These are phyloP conservation scores for Naganishia sp. DNA, from an alignment of 1,284 basidiomycete genomes.

Conservation along the genomic window DNA sequence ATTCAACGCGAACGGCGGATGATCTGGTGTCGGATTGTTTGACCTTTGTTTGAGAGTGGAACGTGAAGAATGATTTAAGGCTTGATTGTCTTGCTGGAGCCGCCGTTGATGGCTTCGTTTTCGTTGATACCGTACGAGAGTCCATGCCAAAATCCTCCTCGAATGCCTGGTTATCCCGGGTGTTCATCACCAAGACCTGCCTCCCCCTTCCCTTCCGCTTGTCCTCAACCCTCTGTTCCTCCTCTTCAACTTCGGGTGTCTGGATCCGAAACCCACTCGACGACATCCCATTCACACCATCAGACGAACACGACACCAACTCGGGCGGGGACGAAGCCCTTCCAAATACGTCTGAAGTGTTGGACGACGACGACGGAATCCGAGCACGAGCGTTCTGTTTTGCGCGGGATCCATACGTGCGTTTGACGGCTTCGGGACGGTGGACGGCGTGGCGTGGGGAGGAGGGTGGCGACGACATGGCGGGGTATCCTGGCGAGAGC, in stretches of 20 bases:
- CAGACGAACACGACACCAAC: not conserved
- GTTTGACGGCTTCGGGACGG: conserved; percentile 14
- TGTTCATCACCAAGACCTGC: not conserved
- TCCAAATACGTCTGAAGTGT: too few relatives aligned
- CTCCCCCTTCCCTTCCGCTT: not conserved
- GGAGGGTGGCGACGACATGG: conserved; percentile 5
- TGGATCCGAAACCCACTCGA: conserved; percentile 23
- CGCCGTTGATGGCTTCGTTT: not conserved
- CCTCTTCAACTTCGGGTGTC: conserved; percentile 7
- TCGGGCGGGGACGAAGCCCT: conserved; percentile 13
- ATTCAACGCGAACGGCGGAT: not conserved
- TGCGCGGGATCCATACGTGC: conserved; percentile 16
- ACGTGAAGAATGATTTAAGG: conserved; percentile 25
- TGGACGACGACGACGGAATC: not conserved
- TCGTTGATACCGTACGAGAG: not conserved
- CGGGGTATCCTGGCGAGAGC: not conserved
- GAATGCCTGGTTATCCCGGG: not conserved
- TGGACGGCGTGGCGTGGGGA: conserved; percentile 9
- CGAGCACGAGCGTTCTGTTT: conserved; percentile 11
- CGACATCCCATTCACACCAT: not conserved
- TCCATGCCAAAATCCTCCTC: not conserved
- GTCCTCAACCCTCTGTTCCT: not conserved
- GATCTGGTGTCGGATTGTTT: not conserved
- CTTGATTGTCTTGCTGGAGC: not conserved
- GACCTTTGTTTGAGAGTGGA: conserved; percentile 7